Evolutionary conservation across 176 grass and related monocot genomes (phyloP), one percentile per base, ranked within the genome.

Genomic region (Carex pumila): DNA sequence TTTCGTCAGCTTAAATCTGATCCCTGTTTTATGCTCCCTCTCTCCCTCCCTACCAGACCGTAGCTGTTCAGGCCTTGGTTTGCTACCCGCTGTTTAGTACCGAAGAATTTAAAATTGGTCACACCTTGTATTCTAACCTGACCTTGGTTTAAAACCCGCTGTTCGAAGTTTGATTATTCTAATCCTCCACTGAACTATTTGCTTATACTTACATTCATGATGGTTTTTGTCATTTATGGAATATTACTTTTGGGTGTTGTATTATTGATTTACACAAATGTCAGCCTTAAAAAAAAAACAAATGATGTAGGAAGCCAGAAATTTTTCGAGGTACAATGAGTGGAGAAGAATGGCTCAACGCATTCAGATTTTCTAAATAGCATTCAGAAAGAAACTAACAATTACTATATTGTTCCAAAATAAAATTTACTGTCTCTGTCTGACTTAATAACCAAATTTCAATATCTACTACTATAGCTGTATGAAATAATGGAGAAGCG

Each of bases 401-500:
- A 65, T 59, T 65, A 0, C 4, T 25, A 32, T 69, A 65, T 84
- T 53, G 70, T 60, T 69, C 67, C 5, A 71, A 70, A 22, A 63
- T 19, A 12, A 34, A 56, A 39, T 18, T 73, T 76, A 31, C 3
- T 21, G 52, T 83, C 29, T 68, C 4, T 76, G 2, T 69, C 41
- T 86, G 7, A 81, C 36, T 57, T 82, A 3, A 41, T 64, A 86
- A 11, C 78, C 15, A 58, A 55, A 85, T 62, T 71, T 41, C 47
- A 71, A 65, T 15, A 18, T 22, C 59, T 34, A 11, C 32, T 22
- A 14, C 34, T 10, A 0, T 72, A 98, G 95, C 92, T 94, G 86
- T 88, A 77, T 65, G 92, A 98, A 91, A 84, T 85, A 53, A 98
- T 93, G 92, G 65, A 81, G 12, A 94, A 87, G 85, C 92, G 95